Evolutionary conservation across 768 basidiomycete species (phyloP), one percentile per base, ranked within the genome.

Genomic region (Gymnopilus dilepis): DNA sequence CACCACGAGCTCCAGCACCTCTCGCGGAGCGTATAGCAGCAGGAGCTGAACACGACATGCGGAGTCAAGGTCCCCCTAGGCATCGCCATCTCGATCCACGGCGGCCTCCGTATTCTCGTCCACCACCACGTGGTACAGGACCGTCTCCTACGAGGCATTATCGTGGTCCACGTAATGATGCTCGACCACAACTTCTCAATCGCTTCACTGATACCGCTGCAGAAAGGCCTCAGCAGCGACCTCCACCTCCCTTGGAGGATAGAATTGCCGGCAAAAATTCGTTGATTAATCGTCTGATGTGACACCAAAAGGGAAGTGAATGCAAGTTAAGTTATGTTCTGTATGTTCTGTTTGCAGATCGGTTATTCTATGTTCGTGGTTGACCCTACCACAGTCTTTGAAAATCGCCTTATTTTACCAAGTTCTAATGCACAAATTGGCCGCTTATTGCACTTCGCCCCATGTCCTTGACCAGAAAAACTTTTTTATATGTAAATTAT

Each of bases 271-370:
- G 17, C 22, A 62, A 58, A 54, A 37, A 26, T 42, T 62, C 66
- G 26, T 60, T 68, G 30, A 61, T 65, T 22, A 57, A 69, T 53
- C 64, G 71, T 19, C 65, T 71, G 26, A 38, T 69, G 47, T 40
- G 45, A 52, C 19, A 13, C 22, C 34, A 19, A 9, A 31, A 30
- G 26, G 24, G 21, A 28, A 38, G 54, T 9, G 24, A 60, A 60
- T 40, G 24, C 24, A 31, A 52, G 48, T 43, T 34, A 37, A 50
- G 47, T 50, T 31, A 6, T 7, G n/a, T n/a, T 30, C 28, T n/a
- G 53, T 63, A 45, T 38, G 53, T 56, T 51, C 52, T 11, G 7
- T 56, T 34, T 19, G 12, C 19, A 19, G 17, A 19, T 34, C 22
- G 4, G 24, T 42, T 28, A 17, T 30, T 24, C 31, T 52, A 15